Evolutionary conservation across 164 flowering plant genomes (phyloP).

Genomic region (Vitis cinerea): DNA sequence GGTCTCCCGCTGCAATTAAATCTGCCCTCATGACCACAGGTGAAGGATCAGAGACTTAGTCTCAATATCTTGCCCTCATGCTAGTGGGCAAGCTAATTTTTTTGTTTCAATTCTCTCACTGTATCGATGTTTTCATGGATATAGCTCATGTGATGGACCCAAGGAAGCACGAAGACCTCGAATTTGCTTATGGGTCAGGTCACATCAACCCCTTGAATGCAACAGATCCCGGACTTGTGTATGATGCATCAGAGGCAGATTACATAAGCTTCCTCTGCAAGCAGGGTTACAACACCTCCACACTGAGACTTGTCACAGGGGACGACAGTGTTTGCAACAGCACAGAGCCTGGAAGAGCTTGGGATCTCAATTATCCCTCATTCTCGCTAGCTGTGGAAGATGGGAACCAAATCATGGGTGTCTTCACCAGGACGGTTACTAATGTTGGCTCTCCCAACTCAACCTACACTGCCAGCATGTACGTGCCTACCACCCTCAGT

Average conservation of each 20-base stretch:
- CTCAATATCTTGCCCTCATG: no score
- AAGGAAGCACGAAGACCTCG: constrained; percentile 32
- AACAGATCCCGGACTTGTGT: constrained; percentile 50
- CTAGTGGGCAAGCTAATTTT: no score
- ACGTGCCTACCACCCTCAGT: constrained; percentile 10
- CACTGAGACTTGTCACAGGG: constrained; percentile 29
- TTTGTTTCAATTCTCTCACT: constrained; percentile 1
- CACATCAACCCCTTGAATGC: constrained; percentile 47
- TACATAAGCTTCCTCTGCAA: constrained; percentile 51
- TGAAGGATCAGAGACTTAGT: constrained; percentile 1
- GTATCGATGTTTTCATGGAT: not conserved
- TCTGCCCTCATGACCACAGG: constrained; percentile 61
- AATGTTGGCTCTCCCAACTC: constrained; percentile 48
- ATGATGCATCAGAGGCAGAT: constrained; percentile 36
- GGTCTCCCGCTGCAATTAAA: constrained; percentile 55
- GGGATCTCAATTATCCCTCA: constrained; percentile 61
- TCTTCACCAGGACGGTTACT: constrained; percentile 46
- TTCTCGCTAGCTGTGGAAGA: constrained; percentile 41
- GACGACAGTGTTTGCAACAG: constrained; percentile 29
- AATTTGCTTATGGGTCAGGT: constrained; percentile 58
- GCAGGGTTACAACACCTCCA: constrained; percentile 35
- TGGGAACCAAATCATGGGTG: constrained; percentile 31
- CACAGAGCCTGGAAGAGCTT: constrained; percentile 29
- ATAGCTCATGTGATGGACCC: constrained; percentile 36
- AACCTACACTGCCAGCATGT: constrained; percentile 25